A percentile compares a stretch with the other conserved stretches of the same genome.
phyloP scores from a whole-genome alignment of 2,329 filamentous ascomycete species.

The Penicillium sp. region DNA sequence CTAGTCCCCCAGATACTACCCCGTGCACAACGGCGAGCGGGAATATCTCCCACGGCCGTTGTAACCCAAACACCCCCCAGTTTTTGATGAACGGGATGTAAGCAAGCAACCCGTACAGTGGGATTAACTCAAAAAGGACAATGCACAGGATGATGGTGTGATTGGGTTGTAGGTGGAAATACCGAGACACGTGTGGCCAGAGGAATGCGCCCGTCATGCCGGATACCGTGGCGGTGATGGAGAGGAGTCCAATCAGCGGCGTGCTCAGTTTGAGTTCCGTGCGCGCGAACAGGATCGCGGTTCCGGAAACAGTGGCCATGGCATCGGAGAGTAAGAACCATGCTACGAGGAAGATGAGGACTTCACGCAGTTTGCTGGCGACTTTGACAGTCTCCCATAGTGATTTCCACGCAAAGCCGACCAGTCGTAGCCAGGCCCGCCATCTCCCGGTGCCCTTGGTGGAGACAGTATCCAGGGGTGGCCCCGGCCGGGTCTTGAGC shows the following conservation, averaged over 20 bases:
- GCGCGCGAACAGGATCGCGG: conserved; percentile 88
- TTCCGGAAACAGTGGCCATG: conserved; percentile 85
- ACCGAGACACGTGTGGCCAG: conserved; percentile 73
- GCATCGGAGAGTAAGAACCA: conserved; percentile 93
- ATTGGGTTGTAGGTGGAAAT: conserved; percentile 65
- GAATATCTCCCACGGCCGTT: conserved; percentile 92
- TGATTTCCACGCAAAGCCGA: conserved; percentile 77
- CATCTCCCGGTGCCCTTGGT: conserved; percentile 20
- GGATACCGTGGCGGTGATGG: conserved; percentile 76
- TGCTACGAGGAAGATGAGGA: conserved; percentile 75
- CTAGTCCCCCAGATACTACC: conserved; percentile 79
- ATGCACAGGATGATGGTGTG: conserved; percentile 90
- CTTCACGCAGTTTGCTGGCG: conserved; percentile 68
- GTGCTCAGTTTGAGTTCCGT: conserved; percentile 81
- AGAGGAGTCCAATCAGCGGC: conserved; percentile 78
- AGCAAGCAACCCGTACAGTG: conserved; percentile 78
- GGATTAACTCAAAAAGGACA: conserved; percentile 82
- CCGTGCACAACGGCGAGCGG: conserved; percentile 82
- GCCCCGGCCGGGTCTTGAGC: conserved; percentile 78
- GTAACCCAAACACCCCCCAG: conserved; percentile 74
- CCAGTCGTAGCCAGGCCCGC: conserved; percentile 63
- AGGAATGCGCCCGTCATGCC: conserved; percentile 81
- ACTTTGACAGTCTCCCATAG: conserved; percentile 72
- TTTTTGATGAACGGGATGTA: conserved; percentile 73
- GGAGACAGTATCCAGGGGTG: conserved; percentile 51